Base-by-base conservation (phyloP, 371 early-diverging fungal genomes). In the Mycotypha africana region DNA sequence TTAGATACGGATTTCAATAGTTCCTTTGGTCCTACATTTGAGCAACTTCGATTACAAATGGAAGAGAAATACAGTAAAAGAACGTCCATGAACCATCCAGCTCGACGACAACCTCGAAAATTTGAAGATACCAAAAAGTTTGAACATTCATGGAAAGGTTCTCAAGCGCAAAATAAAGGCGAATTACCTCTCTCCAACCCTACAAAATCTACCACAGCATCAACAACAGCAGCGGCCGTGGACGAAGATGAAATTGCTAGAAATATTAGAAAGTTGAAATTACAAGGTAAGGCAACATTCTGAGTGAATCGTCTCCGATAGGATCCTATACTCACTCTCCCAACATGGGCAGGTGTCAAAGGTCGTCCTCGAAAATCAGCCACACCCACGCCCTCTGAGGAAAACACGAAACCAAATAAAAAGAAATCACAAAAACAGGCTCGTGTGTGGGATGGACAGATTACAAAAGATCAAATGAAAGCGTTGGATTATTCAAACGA, bases 121-220 rank as follows among this genome's bases (percentile, higher is more conserved):
- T 94, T 94, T 61, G 86, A 92, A 47, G 77, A 92, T 15, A 88
- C 92, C 4, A 85, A 81, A 35, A 89, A 86, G 65, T 94, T 78
- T 57, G 74, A 88, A 43, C 76, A 65, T 35, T 81, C 92, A 0
- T 56, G 86, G 1, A 83, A 85, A 36, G 91, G 79, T 19, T 81
- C 87, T n/a, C 77, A 81, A 61, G 56, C 62, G 39, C 77, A 73
- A 50, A 66, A 77, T 47, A 58, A 28, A 23, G 53, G 45, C 25
- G 34, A 32, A 34, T 51, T 49, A 25, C 47, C 37, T 31, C 38
- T 51, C 43, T 49, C 23, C 56, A 24, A 34, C 6, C n/a, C n/a
- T n/a, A n/a, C n/a, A n/a, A n/a, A n/a, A n/a, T n/a, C n/a, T n/a
- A n/a, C n/a, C n/a, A n/a, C n/a, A n/a, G n/a, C n/a, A n/a, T n/a